A percentile compares a stretch with the other conserved stretches of the same genome.
These are phyloP conservation scores for Mrakia hoshinonis DNA, from an alignment of 768 basidiomycete species.

Conservation along the genomic window DNA sequence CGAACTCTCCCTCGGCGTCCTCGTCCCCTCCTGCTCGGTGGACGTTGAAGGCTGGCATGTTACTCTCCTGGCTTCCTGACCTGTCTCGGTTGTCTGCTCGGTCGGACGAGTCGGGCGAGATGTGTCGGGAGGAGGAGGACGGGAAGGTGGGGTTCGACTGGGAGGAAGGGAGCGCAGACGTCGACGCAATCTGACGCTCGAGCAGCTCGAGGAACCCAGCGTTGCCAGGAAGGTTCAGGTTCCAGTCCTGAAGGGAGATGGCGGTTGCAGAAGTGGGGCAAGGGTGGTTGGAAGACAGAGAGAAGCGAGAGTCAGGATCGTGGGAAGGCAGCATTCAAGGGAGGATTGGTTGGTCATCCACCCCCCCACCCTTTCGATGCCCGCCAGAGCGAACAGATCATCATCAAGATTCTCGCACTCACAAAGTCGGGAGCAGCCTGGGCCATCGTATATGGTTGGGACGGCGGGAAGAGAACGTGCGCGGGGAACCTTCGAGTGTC, in stretches of 20 bases:
- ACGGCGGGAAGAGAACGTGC: neutral
- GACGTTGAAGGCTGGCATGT: neutral
- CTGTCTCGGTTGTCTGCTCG: neutral
- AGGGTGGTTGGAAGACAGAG: neutral
- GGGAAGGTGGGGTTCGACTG: neutral
- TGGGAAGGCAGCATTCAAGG: neutral
- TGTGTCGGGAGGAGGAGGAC: neutral
- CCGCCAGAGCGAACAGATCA: neutral
- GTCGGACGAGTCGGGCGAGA: neutral
- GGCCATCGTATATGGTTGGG: neutral
- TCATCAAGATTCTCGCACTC: neutral
- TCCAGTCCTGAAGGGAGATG: constrained; percentile 23
- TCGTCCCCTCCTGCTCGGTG: neutral
- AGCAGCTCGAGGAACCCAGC: constrained; percentile 12
- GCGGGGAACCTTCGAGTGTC: neutral
- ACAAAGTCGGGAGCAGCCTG: constrained; percentile 3
- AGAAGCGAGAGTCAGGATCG: neutral
- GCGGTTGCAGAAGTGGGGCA: neutral
- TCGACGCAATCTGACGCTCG: neutral
- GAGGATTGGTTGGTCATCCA: neutral
- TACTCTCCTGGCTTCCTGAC: neutral
- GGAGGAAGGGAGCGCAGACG: too few species aligned
- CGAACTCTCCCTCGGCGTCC: neutral
- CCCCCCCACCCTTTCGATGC: neutral
- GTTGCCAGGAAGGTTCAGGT: constrained; percentile 16